Base-by-base conservation (phyloP, 768 basidiomycete species). In the Tylopilus subfusipes region DNA sequence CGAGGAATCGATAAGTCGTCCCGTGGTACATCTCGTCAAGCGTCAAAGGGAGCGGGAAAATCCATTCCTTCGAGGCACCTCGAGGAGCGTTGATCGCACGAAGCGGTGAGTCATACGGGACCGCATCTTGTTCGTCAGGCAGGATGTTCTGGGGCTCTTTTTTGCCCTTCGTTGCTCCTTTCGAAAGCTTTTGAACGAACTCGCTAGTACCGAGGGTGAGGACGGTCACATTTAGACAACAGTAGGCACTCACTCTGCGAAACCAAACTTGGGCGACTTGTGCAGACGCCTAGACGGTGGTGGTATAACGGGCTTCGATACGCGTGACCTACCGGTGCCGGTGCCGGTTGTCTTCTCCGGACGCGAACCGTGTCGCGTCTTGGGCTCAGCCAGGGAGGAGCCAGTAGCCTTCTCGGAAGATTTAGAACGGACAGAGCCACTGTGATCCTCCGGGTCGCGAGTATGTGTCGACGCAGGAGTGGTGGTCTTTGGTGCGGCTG, bases 11-110 rank as follows among this genome's bases (percentile, higher is more conserved):
- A 60, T 80, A 82, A 16, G 72, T 72, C 44, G 78, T 77, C 29
- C 86, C 85, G 22, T 67, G 68, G 64, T 78, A 82, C 33, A 88
- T 73, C 57, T 87, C 84, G 53, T 86, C 82, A 19, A 88, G 76
- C 2, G 80, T 76, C 51, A 86, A 68, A 18, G 75, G 72, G 6
- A 88, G 77, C 0, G 83, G 79, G 69, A 85, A 87, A n/a, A 79
- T 72, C 84, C 86, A 88, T 64, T 86, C 85, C 56, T 78, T 78
- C 29, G 77, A 74, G 39, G 65, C 58, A 25, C 76, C 76, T 39
- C 69, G 61, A 48, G 55, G 76, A 58, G 55, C 76, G 70, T 60
- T 78, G 66, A 56, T 78, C 66, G 56, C 65, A 61, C 53, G 68
- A 18, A 80, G 68, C 13, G 77, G 77, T 31, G 76, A 72, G 7